A percentile compares a stretch with the other conserved stretches of the same genome.
These are phyloP conservation scores for Posidonia australis DNA, from an alignment of 106 monocot species.

Conservation along the genomic window DNA sequence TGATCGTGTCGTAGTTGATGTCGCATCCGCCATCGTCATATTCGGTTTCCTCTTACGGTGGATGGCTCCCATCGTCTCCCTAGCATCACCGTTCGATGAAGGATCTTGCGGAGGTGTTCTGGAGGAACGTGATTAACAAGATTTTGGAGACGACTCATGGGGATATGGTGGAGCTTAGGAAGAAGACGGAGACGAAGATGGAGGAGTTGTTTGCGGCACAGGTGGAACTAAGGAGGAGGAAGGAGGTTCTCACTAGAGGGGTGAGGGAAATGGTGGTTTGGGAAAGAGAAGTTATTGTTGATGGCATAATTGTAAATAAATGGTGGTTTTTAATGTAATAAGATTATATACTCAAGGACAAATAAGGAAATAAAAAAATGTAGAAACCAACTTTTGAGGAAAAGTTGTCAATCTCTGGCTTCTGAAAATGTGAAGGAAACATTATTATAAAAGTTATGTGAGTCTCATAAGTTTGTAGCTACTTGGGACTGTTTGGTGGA, in stretches of 20 bases:
- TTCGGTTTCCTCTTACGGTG: conserved; percentile 14
- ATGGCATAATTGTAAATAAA: too few relatives aligned
- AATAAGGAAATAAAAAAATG: too few relatives aligned
- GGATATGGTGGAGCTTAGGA: conserved; percentile 28
- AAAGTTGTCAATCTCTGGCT: too few relatives aligned
- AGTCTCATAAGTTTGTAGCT: too few relatives aligned
- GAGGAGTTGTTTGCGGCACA: conserved; percentile 56
- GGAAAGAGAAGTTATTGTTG: too few relatives aligned
- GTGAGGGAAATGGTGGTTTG: conserved; percentile 71
- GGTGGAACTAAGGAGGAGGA: conserved; percentile 41
- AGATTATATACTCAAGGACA: too few relatives aligned
- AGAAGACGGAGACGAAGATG: conserved; percentile 42
- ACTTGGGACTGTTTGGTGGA: too few relatives aligned
- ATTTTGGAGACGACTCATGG: conserved; percentile 43
- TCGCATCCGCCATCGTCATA: not conserved
- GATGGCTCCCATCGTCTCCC: conserved; percentile 3
- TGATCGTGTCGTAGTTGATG: not conserved
- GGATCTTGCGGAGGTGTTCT: conserved; percentile 50
- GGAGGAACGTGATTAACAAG: conserved; percentile 71
- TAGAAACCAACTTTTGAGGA: too few relatives aligned
- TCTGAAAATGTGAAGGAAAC: too few relatives aligned
- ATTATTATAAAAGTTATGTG: too few relatives aligned
- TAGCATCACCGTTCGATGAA: conserved; percentile 16
- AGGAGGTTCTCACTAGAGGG: conserved; percentile 39
- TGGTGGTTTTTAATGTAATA: too few relatives aligned